Conservation (phyloP, 352 stramenopile genomes). For the Globisporangium orthogonon region DNA sequence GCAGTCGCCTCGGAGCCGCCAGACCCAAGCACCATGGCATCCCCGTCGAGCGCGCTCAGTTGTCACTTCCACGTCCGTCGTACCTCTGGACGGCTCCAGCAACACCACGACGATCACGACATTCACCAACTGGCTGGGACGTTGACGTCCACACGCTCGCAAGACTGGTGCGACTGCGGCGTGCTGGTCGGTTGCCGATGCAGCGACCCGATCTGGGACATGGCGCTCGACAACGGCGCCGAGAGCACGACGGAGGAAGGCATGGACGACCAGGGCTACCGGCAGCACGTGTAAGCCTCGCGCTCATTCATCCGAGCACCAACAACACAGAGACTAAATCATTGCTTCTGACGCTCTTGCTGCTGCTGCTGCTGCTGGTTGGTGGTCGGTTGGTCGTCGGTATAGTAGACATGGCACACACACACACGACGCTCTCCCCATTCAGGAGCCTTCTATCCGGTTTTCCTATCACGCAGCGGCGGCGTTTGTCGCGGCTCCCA, state of each 20-base stretch:
- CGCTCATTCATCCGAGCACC: not conserved
- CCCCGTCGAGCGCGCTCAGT: not conserved
- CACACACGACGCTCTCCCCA: not conserved
- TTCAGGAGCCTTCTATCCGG: not conserved
- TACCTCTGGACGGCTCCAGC: not conserved
- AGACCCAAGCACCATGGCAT: too few relatives aligned
- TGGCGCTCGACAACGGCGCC: constrained; percentile 3
- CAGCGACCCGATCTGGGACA: constrained; percentile 26
- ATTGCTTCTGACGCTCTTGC: not conserved
- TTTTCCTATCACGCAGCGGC: not conserved
- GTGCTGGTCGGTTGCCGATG: constrained; percentile 19
- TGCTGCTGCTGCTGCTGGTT: not conserved
- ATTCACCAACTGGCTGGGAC: not conserved
- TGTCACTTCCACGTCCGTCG: not conserved
- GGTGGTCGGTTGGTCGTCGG: not conserved
- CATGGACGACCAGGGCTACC: constrained; percentile 33
- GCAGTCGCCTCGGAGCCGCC: not conserved
- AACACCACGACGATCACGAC: not conserved
- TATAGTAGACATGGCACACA: not conserved
- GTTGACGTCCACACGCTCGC: not conserved
- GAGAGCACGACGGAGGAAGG: constrained; percentile 15
- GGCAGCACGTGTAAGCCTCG: constrained; percentile 19
- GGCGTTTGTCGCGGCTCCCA: not conserved
- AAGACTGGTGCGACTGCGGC: constrained; percentile 23
- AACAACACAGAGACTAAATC: not conserved